Percentiles rank a stretch among this genome's conserved stretches.
These are phyloP conservation scores for Rhipidocladum racemiflorum DNA, from an alignment of 176 grass and related monocot genomes.

Conservation along the genomic window DNA sequence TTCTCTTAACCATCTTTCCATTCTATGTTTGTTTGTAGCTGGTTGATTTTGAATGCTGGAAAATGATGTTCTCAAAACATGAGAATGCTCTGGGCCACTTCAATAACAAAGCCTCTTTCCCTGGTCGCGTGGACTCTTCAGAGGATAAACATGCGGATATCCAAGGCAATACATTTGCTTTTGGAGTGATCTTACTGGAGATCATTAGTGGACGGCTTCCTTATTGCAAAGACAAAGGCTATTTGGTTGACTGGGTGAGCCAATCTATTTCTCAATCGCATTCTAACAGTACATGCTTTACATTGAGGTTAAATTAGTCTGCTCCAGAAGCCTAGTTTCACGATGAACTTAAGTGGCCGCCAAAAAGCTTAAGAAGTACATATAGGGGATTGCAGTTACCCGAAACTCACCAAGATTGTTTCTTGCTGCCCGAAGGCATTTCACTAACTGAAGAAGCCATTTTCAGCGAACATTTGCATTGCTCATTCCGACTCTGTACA, in stretches of 20 bases:
- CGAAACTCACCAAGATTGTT: neutral
- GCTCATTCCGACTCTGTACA: neutral
- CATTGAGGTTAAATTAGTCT: neutral
- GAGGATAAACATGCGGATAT: slow-evolving; percentile 64
- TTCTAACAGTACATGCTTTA: neutral
- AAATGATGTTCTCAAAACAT: slow-evolving; percentile 59
- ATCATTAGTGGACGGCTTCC: slow-evolving; percentile 89
- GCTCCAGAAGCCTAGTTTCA: neutral
- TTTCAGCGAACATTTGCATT: neutral
- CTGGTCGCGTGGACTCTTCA: slow-evolving; percentile 29
- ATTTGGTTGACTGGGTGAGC: slow-evolving; percentile 81
- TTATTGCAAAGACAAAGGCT: slow-evolving; percentile 88
- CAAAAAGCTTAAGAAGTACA: neutral
- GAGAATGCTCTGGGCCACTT: slow-evolving; percentile 46
- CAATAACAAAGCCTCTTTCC: slow-evolving; percentile 46
- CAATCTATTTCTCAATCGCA: neutral
- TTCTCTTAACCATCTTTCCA: neutral
- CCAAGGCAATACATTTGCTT: slow-evolving; percentile 73
- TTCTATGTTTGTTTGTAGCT: slow-evolving; percentile 42
- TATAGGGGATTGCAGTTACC: neutral
- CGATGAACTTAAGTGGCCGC: neutral
- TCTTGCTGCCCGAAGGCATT: neutral
- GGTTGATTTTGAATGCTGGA: slow-evolving; percentile 98
- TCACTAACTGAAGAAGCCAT: neutral
- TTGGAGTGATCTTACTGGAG: slow-evolving; percentile 88